Percentiles rank a stretch among this genome's conserved stretches.
Conservation (phyloP, 2,329 filamentous ascomycete genomes). For the Trichoderma koningii region DNA sequence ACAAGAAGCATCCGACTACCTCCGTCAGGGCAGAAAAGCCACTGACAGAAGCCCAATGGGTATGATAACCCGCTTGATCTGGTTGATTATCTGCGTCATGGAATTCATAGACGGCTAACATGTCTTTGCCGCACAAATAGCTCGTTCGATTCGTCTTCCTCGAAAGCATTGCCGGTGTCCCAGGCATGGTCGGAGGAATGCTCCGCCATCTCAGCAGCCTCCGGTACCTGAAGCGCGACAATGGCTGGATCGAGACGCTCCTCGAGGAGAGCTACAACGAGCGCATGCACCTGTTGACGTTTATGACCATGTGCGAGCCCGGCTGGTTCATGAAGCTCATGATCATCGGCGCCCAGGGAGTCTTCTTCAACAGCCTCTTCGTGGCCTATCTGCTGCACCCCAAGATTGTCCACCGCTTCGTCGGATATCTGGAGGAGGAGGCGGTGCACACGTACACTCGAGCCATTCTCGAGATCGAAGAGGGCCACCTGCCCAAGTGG, state of each 20-base stretch:
- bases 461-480: constrained; percentile 82
- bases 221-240: constrained; percentile 83
- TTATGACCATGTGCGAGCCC: constrained; percentile 78
- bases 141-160: constrained; percentile 88
- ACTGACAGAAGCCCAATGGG: constrained; percentile 84
- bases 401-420: constrained; percentile 88
- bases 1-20: constrained; percentile 59
- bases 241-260: constrained; percentile 94
- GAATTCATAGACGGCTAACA: constrained; percentile 19
- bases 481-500: constrained; percentile 83
- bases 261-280: constrained; percentile 92
- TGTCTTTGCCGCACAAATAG: constrained; percentile 34
- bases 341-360: constrained; percentile 89
- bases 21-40: constrained; percentile 56
- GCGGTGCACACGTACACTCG: constrained; percentile 94
- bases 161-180: constrained; percentile 91
- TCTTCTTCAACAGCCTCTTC: constrained; percentile 97
- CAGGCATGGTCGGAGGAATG: constrained; percentile 97
- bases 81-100: background rate
- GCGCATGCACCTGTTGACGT: constrained; percentile 88
- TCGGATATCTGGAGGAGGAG: constrained; percentile 96
- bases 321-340: constrained; percentile 89
- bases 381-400: constrained; percentile 84
- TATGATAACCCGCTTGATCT: constrained; percentile 35
- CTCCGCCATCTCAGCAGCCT: constrained; percentile 84